Base-by-base conservation (phyloP, 2,329 filamentous ascomycete genomes). In the Saccharata proteae region DNA sequence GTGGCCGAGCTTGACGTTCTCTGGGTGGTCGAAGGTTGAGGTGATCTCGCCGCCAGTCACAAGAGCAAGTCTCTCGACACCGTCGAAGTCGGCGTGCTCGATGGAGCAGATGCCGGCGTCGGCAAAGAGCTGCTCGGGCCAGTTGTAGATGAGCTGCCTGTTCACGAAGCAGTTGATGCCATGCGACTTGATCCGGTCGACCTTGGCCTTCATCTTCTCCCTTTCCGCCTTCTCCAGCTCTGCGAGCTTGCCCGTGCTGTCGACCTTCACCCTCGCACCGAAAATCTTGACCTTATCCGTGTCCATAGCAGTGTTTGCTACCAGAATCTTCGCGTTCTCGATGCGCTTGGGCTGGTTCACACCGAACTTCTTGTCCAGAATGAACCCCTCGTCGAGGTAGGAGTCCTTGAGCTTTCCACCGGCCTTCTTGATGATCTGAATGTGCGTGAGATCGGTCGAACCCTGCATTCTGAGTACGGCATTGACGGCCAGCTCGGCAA, bases 201-300 rank as follows among this genome's bases (percentile, higher is more conserved):
- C 90, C 72, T 98, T 98, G 43, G 82, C 80, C 70, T 86, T 92
- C 90, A 98, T 98, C 77, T 96, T 96, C 49, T 98, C 90, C 49
- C 84, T 80, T 67, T 96, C 90, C 5, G 90, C 90, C 71, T 92
- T 93, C 61, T 98, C 90, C 33, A 98, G 69, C 50, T 98, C 90
- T n/a, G 90, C 90, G 29, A 98, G 72, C 69, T 96, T 94, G 56
- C 84, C 84, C 3, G 90, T 98, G 18, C 84, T 88, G 45, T 83
- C 81, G 38, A 98, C 90, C 71, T 96, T 96, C 49, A 98, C 84
- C 37, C 88, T 76, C 11, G 90, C 90, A 41, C 90, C 90, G 49
- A 98, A 98, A 49, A 98, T 96, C 72, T 98, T 98, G 65, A 98
- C 83, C 70, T 98, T 98, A 64, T 98, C 90, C 20, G 90, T 98